Base-by-base conservation (phyloP, 306 rosid genomes). In the Chamaecrista fasciculata region DNA sequence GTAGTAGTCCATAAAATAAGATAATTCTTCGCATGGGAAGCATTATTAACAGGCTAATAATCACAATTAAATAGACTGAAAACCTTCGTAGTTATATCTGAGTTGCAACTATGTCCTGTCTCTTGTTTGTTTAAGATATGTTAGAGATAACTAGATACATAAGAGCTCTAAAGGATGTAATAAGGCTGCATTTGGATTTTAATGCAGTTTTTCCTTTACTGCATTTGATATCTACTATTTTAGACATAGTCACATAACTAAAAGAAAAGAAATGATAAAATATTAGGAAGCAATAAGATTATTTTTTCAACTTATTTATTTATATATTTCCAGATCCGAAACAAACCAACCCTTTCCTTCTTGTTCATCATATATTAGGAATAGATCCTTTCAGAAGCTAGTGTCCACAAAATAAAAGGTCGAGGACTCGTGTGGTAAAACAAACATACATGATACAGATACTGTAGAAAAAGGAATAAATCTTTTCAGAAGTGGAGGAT, bases 401-500 rank as follows among this genome's bases (percentile, higher is more conserved):
- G 4, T 18, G 46, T 59, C 28, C 65, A 24, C 28, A 59, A 19
- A 59, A 59, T 59, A 16, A 33, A 59, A 33, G 46, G 46, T 31
- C 9, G 16, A 18, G 26, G 36, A 20, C 65, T 34, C 25, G 9
- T 11, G 46, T 18, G 40, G 65, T 20, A 31, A 19, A 26, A 34
- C 19, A 6, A n/a, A n/a, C n/a, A n/a, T n/a, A n/a, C n/a, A n/a
- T n/a, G n/a, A n/a, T n/a, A n/a, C n/a, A n/a, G n/a, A 14, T 33
- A 59, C 11, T 34, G 15, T 18, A 4, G 44, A 46, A 59, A 59
- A 33, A 34, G 44, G 65, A 59, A 59, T 59, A 34, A 59, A 18
- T 34, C 65, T 34, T 34, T 59, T 58, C 26, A 21, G n/a, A 16
- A 59, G 65, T 59, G 65, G 65, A 34, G 46, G 28, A 28, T 33